These are phyloP conservation scores for Debaryomycetaceae sp. DNA, from an alignment of 1,139 yeast genomes.

Conservation along the genomic window DNA sequence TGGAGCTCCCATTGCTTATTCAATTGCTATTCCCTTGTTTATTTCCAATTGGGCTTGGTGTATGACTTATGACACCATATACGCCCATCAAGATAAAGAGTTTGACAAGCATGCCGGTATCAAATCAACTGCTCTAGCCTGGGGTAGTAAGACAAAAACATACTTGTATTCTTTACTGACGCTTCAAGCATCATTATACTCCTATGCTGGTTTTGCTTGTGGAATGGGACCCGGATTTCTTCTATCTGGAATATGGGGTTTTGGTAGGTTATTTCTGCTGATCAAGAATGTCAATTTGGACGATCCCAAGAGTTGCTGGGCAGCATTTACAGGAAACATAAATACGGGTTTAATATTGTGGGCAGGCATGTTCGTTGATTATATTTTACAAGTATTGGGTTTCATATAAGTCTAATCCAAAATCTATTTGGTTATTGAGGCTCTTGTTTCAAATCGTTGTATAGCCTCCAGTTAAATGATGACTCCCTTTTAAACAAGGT, in stretches of 20 bases:
- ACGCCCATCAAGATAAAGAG: constrained; percentile 94
- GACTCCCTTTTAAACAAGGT: constrained; percentile 28
- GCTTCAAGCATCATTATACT: constrained; percentile 63
- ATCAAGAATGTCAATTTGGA: constrained; percentile 72
- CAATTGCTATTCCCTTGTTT: constrained; percentile 76
- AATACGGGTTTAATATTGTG: constrained; percentile 77
- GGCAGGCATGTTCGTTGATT: constrained; percentile 75
- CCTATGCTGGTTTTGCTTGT: constrained; percentile 73
- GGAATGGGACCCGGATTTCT: constrained; percentile 87
- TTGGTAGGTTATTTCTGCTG: constrained; percentile 64
- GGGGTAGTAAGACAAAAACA: constrained; percentile 79
- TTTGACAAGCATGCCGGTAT: constrained; percentile 89
- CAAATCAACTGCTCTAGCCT: constrained; percentile 89
- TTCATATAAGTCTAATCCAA: background rate
- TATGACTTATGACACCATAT: constrained; percentile 91
- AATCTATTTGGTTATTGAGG: background rate
- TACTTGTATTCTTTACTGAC: constrained; percentile 60
- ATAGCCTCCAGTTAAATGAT: constrained; percentile 14
- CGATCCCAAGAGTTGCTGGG: constrained; percentile 79
- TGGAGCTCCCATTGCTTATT: constrained; percentile 69
- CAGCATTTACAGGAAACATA: constrained; percentile 71
- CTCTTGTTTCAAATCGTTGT: constrained; percentile 9
- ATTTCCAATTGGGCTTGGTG: constrained; percentile 85
- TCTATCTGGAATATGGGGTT: constrained; percentile 63
- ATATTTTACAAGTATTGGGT: constrained; percentile 50